Base-by-base conservation (phyloP, 352 stramenopile genomes). In the Pythium biforme region DNA sequence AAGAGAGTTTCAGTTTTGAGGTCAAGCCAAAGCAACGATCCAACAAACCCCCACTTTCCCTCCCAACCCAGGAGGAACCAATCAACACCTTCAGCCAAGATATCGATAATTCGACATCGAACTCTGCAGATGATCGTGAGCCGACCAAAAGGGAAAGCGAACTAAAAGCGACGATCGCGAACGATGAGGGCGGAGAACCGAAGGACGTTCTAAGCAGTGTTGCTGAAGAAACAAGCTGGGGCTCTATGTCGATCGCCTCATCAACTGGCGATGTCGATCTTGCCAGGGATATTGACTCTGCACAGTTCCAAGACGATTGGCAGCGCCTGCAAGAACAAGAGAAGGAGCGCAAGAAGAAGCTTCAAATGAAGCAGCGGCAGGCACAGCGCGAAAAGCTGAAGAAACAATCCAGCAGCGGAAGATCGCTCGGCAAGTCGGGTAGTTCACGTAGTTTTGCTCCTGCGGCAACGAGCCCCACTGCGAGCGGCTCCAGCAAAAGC, bases 331-430 rank as follows among this genome's bases (percentile, higher is more conserved):
- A 93, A 60, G 73, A 73, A 37, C 74, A 89, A 66, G 83, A 90
- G 57, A 89, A 87, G 39, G 79, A 90, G 46, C 77, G 83, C 12
- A 82, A 83, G 59, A 88, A 88, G 52, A 75, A 75, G 39, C 51
- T 91, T 26, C 79, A 88, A 67, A 53, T 79, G 19, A 93, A 91
- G 41, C 83, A 93, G 48, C 74, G 83, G 0, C 83, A 93, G 68
- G 81, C 80, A 17, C 83, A 90, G 47, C 78, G 81, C n/a, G 81
- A 93, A 15, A 91, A 91, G 51, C 49, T 89, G 12, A 88, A 88
- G 57, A 90, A 90, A 47, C 76, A 87, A 64, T 25, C 58, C 9
- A 72, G 58, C 23, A 72, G 59, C 43, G 49, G 5, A 4, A 26
- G 64, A 59, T 55, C 61, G 0, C 39, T 68, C 0, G 57, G 58